A percentile compares a stretch with the other conserved stretches of the same genome.
These are phyloP conservation scores for Jamesozyma gamospora DNA, from an alignment of 805 yeast genomes.

Conservation along the genomic window DNA sequence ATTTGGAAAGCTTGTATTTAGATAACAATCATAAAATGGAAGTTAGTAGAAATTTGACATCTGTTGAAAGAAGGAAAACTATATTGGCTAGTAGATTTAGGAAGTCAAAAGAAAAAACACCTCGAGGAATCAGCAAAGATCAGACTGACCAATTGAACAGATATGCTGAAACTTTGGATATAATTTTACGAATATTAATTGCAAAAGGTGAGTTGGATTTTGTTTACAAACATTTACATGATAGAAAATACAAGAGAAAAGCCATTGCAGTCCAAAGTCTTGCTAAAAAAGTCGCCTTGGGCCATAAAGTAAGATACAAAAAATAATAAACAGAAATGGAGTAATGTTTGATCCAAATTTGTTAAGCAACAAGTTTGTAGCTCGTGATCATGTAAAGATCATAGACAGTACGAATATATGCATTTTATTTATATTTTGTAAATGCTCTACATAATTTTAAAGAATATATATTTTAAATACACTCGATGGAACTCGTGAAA, in stretches of 20 bases:
- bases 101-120: constrained; percentile 34
- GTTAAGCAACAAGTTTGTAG: no score
- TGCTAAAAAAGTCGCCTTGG: constrained; percentile 16
- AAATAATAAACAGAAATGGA: not conserved
- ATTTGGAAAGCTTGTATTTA: constrained; percentile 19
- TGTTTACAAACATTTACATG: constrained; percentile 50
- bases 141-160: constrained; percentile 34
- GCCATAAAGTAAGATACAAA: constrained; percentile 11
- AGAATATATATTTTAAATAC: no score
- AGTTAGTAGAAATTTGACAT: constrained; percentile 34
- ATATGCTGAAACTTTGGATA: constrained; percentile 45
- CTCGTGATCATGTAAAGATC: no score
- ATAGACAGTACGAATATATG: no score
- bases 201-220: constrained; percentile 52
- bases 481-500: no score
- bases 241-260: constrained; percentile 41
- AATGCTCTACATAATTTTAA: no score
- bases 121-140: constrained; percentile 34
- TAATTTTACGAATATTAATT: constrained; percentile 60
- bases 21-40: constrained; percentile 2
- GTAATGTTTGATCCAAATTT: no score
- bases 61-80: constrained; percentile 54
- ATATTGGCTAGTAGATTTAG: constrained; percentile 60
- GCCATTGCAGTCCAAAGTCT: constrained; percentile 28
- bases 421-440: no score